phyloP scores from a whole-genome alignment of 331 rosid genomes.

The Rosa hybrid region DNA sequence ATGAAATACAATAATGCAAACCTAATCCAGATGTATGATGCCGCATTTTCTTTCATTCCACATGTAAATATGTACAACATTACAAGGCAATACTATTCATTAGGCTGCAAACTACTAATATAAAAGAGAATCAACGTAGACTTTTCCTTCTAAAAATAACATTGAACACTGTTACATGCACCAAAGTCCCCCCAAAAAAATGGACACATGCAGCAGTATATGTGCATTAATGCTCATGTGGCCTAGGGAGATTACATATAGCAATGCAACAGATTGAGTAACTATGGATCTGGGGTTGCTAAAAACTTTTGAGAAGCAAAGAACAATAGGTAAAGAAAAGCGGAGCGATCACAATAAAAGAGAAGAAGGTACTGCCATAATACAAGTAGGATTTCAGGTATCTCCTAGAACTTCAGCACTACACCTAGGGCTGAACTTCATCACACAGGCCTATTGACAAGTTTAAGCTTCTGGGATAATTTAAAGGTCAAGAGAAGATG shows the following conservation, averaged over 20 bases:
- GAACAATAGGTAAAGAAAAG: not conserved
- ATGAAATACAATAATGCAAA: not conserved
- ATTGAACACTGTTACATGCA: not conserved
- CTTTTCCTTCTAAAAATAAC: not conserved
- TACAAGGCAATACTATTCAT: not conserved
- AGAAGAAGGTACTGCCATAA: not conserved
- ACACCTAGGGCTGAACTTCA: not conserved
- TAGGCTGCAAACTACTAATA: not conserved
- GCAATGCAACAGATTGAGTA: not conserved
- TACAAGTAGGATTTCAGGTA: not conserved
- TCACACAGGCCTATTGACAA: too few species aligned
- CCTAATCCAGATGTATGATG: not conserved
- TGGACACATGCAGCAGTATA: not conserved
- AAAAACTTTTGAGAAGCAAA: not conserved
- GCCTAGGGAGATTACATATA: not conserved
- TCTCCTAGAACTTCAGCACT: not conserved
- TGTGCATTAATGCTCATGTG: too few species aligned
- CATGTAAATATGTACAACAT: not conserved
- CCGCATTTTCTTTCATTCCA: not conserved
- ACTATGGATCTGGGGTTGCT: not conserved
- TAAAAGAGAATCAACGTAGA: not conserved
- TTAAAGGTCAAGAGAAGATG: too few species aligned
- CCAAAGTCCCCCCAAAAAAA: not conserved
- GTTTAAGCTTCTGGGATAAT: too few species aligned
- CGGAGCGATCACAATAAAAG: not conserved